A percentile compares a stretch with the other conserved stretches of the same genome.
Evolutionary conservation across 139 green algal genomes (phyloP).

Genomic region (Chlorella sorokiniana): DNA sequence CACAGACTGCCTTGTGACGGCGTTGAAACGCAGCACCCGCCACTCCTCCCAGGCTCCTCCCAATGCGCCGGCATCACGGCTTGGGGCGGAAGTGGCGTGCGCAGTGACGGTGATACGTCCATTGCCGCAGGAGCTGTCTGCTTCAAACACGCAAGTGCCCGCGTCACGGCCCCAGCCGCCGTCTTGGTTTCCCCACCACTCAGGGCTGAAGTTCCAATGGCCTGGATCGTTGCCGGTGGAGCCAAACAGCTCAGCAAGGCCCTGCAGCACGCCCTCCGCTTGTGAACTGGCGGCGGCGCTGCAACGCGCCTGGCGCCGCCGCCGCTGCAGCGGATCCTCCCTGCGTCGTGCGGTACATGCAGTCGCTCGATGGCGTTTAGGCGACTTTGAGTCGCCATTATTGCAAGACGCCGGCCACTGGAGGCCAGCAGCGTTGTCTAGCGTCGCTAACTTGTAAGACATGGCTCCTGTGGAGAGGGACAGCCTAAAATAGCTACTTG

Average conservation of each 20-base stretch:
- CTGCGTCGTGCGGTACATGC: not conserved
- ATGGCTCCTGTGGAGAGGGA: no score
- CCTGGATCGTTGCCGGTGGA: constrained; percentile 47
- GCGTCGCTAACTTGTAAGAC: no score
- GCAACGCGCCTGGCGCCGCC: not conserved
- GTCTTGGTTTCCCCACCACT: constrained; percentile 60
- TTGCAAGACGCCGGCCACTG: not conserved
- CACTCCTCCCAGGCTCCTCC: constrained; percentile 43
- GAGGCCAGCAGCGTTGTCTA: no score
- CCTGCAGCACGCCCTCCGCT: not conserved
- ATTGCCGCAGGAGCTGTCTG: constrained; percentile 40
- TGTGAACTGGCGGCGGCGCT: not conserved
- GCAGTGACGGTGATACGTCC: constrained; percentile 54
- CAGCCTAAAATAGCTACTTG: no score
- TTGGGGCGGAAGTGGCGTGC: constrained; percentile 24
- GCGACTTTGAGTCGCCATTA: not conserved
- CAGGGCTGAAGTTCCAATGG: constrained; percentile 56
- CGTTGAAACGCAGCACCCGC: constrained; percentile 70
- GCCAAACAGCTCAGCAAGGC: constrained; percentile 32
- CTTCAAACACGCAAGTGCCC: constrained; percentile 46
- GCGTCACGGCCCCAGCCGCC: constrained; percentile 54
- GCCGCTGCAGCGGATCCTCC: not conserved
- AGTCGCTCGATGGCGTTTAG: not conserved
- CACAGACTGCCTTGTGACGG: constrained; percentile 62
- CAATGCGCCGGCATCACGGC: not conserved